Percentiles rank a stretch among this genome's conserved stretches.
These are phyloP conservation scores for Hypoxylon sp. DNA, from an alignment of 2,329 filamentous ascomycete genomes.

Conservation along the genomic window DNA sequence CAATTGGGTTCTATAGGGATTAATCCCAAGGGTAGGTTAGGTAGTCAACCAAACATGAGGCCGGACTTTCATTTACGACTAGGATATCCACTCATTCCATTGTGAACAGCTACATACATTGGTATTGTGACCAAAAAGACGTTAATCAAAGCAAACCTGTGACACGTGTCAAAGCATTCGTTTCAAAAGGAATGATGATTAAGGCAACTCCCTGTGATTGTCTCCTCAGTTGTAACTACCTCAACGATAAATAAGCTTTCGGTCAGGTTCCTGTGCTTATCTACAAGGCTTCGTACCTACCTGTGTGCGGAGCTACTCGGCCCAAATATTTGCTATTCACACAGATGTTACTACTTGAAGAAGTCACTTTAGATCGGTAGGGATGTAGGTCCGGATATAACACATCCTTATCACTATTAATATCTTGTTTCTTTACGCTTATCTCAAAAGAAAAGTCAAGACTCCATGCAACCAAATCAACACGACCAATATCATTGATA, in stretches of 20 bases:
- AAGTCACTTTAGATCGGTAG: background rate
- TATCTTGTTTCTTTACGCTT: background rate
- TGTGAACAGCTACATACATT: background rate
- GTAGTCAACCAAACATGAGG: too few relatives aligned
- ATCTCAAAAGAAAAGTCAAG: background rate
- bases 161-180: background rate
- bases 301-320: background rate
- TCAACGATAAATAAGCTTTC: background rate
- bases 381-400: background rate
- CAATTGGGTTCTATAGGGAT: too few relatives aligned
- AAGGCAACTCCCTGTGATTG: background rate
- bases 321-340: background rate
- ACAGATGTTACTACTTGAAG: background rate
- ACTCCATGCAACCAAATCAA: background rate
- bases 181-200: background rate
- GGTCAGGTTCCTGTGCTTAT: background rate
- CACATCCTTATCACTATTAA: background rate
- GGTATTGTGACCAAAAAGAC: background rate
- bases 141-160: background rate
- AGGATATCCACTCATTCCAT: background rate
- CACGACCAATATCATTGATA: background rate
- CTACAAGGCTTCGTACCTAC: background rate
- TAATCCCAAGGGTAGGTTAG: too few relatives aligned
- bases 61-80: too few relatives aligned
- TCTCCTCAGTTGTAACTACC: background rate